Conservation (phyloP, 2,329 filamentous ascomycete species). For the Akanthomyces dipterigenus region DNA sequence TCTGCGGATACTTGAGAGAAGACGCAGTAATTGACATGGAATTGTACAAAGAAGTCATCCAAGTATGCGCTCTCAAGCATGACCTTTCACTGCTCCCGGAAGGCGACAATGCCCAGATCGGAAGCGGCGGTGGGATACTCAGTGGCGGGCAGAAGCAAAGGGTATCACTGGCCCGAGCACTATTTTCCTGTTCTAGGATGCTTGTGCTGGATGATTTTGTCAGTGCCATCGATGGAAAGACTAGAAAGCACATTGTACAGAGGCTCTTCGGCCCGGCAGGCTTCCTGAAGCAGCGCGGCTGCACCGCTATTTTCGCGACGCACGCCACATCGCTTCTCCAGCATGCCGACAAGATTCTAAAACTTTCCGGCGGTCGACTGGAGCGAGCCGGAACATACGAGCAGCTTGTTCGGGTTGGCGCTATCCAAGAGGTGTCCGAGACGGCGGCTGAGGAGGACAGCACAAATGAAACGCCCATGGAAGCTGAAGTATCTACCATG, state of each 20-base stretch:
- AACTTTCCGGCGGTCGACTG: not conserved
- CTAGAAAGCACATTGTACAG: not conserved
- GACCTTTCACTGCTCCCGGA: slow-evolving; percentile 24
- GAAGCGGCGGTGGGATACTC: slow-evolving; percentile 29
- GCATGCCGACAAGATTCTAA: not conserved
- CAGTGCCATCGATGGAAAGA: slow-evolving; percentile 23
- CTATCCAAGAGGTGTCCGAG: not conserved
- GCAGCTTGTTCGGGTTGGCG: not conserved
- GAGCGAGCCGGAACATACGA: not conserved
- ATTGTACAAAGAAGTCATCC: slow-evolving; percentile 25
- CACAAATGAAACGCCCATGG: not conserved
- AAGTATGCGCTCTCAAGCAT: slow-evolving; percentile 16
- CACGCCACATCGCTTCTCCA: not conserved
- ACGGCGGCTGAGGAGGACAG: not conserved
- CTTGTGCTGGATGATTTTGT: slow-evolving; percentile 27
- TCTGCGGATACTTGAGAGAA: slow-evolving; percentile 18
- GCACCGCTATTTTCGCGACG: slow-evolving; percentile 13
- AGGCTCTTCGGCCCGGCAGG: slow-evolving; percentile 13
- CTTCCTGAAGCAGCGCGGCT: slow-evolving; percentile 9
- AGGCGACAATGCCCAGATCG: slow-evolving; percentile 27
- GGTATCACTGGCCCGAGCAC: slow-evolving; percentile 24
- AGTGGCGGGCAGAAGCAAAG: slow-evolving; percentile 33
- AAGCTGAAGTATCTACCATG: not conserved
- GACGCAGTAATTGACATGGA: slow-evolving; percentile 17
- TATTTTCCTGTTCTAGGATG: slow-evolving; percentile 21